These are phyloP conservation scores for Boletus edulis DNA, from an alignment of 768 basidiomycete species.

Conservation along the genomic window DNA sequence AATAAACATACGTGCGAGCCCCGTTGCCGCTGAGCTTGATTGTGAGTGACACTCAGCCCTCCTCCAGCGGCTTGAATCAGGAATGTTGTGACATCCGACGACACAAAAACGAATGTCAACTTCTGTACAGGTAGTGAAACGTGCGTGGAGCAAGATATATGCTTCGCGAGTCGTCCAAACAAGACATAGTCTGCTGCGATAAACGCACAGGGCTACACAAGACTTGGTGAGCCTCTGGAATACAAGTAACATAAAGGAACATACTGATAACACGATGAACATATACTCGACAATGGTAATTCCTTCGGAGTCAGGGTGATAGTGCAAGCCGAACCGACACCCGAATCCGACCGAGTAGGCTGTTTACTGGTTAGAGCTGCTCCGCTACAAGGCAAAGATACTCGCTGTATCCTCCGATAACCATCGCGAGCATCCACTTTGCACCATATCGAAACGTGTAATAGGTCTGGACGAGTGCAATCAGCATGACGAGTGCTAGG, in stretches of 20 bases:
- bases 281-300: slow-evolving; percentile 58
- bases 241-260: slow-evolving; percentile 9
- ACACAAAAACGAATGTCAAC: slow-evolving; percentile 58
- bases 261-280: slow-evolving; percentile 55
- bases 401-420: slow-evolving; percentile 59
- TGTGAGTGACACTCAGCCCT: neutral
- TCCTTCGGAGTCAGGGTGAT: slow-evolving; percentile 48
- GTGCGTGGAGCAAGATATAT: slow-evolving; percentile 45
- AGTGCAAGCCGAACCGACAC: slow-evolving; percentile 53
- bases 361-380: slow-evolving; percentile 21
- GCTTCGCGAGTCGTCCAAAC: slow-evolving; percentile 55
- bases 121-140: slow-evolving; percentile 46
- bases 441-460: slow-evolving; percentile 45
- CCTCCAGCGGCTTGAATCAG: slow-evolving; percentile 50
- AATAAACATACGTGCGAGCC: slow-evolving; percentile 37
- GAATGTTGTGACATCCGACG: slow-evolving; percentile 65
- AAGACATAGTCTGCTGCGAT: slow-evolving; percentile 68
- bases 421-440: slow-evolving; percentile 60
- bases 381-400: neutral
- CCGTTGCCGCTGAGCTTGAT: slow-evolving; percentile 16
- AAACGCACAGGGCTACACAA: slow-evolving; percentile 65
- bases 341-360: slow-evolving; percentile 58
- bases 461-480: slow-evolving; percentile 44
- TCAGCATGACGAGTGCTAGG: slow-evolving; percentile 33
- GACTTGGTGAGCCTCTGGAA: neutral